phyloP scores from a whole-genome alignment of 306 rosid species.

The Carpinus fangiana region DNA sequence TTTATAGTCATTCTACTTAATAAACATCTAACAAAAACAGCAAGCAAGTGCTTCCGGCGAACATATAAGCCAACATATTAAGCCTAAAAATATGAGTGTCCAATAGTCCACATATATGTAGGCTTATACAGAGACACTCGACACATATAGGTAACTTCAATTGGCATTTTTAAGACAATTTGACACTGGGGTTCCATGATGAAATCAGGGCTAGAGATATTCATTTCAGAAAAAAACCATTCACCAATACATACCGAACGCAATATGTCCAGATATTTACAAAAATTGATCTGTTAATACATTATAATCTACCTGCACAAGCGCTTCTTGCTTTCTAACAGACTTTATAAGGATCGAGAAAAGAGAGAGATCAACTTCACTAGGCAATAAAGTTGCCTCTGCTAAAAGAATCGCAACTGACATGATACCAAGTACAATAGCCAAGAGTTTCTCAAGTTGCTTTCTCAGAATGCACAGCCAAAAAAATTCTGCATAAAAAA shows the following conservation, averaged over 20 bases:
- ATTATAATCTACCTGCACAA: conserved; percentile 75
- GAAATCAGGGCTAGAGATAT: neutral
- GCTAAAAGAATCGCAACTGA: conserved; percentile 94
- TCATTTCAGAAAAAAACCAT: conserved; percentile 6
- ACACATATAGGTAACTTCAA: neutral
- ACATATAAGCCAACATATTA: neutral
- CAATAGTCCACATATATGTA: neutral
- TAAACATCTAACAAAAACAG: neutral
- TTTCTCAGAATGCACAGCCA: conserved; percentile 89
- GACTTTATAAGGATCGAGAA: conserved; percentile 85
- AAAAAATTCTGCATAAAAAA: conserved; percentile 69
- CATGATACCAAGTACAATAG: conserved; percentile 72
- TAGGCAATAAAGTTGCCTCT: conserved; percentile 91
- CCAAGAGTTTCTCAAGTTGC: conserved; percentile 78
- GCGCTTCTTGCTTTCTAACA: conserved; percentile 75
- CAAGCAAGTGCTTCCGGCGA: neutral
- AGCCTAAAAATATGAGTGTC: neutral
- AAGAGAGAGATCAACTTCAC: conserved; percentile 72
- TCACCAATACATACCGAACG: conserved; percentile 3
- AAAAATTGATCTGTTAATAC: conserved; percentile 16
- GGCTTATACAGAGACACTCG: neutral
- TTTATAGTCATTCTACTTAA: neutral
- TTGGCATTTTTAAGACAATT: neutral
- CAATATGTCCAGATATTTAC: conserved; percentile 8
- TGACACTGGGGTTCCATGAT: neutral